A percentile compares a stretch with the other conserved stretches of the same genome.
phyloP scores from a whole-genome alignment of 2,329 filamentous ascomycete genomes.

The Arthrobotrys sphaeroides region DNA sequence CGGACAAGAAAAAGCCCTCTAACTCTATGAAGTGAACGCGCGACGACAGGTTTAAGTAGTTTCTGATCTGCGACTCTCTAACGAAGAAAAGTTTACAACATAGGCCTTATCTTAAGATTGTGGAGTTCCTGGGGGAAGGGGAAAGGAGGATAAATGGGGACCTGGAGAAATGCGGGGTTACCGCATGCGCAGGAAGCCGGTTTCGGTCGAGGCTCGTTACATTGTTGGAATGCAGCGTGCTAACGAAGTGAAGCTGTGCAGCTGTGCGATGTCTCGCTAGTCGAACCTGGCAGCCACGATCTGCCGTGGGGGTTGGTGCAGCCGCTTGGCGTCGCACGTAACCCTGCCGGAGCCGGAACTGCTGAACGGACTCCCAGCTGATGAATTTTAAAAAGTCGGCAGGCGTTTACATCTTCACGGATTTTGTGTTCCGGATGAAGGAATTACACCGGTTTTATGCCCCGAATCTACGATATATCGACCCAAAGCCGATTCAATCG shows the following conservation, averaged over 20 bases:
- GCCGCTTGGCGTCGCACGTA: slow-evolving; percentile 12
- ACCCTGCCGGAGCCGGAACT: not conserved
- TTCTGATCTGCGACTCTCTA: slow-evolving; percentile 10
- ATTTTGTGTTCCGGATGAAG: not conserved
- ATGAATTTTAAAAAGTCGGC: not conserved
- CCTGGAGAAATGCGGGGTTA: slow-evolving; percentile 42
- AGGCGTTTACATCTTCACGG: not conserved
- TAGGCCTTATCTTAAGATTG: not conserved
- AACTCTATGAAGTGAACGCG: slow-evolving; percentile 25
- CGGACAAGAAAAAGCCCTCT: too few species aligned
- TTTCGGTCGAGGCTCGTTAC: slow-evolving; percentile 33
- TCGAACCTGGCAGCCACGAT: too few species aligned
- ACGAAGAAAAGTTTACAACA: not conserved
- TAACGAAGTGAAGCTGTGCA: slow-evolving; percentile 33
- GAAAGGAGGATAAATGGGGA: too few species aligned
- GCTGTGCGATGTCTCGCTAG: slow-evolving; percentile 42
- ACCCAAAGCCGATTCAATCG: not conserved
- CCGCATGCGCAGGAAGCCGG: slow-evolving; percentile 30
- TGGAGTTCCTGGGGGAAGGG: slow-evolving; percentile 29
- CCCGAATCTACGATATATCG: not conserved
- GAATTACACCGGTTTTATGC: not conserved
- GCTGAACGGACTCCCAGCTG: not conserved
- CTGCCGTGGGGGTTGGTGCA: slow-evolving; percentile 37
- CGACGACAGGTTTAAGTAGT: slow-evolving; percentile 21
- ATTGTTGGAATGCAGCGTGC: slow-evolving; percentile 10